Conservation (phyloP, 176 grass and related monocot genomes). For the Ensete ventricosum region DNA sequence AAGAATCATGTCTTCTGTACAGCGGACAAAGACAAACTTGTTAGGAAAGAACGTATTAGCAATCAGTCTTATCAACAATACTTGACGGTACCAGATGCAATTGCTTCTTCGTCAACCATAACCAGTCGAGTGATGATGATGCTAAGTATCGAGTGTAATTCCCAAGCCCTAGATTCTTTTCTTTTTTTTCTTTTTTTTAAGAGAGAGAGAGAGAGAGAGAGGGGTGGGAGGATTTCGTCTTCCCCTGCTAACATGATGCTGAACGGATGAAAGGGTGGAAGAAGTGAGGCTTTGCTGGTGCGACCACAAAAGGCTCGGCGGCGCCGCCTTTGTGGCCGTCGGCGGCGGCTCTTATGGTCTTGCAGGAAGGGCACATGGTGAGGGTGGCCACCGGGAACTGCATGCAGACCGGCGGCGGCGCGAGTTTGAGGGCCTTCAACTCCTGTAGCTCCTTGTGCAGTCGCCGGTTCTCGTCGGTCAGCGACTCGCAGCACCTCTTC, state of each 20-base stretch:
- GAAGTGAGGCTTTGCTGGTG: conserved; percentile 50
- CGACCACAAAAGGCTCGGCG: conserved; percentile 14
- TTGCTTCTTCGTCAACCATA: too few species aligned
- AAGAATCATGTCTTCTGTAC: too few species aligned
- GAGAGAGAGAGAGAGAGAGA: too few species aligned
- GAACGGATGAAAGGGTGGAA: conserved; percentile 88
- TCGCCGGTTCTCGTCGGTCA: conserved; percentile 82
- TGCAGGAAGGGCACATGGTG: conserved; percentile 81
- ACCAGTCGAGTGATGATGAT: too few species aligned
- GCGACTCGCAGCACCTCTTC: conserved; percentile 75
- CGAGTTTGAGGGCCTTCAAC: conserved; percentile 62
- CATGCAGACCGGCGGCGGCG: conserved; percentile 46
- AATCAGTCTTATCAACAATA: too few species aligned
- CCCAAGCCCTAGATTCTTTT: too few species aligned
- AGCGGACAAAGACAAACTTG: too few species aligned
- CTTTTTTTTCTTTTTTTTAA: too few species aligned
- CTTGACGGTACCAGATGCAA: too few species aligned
- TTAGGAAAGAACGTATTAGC: too few species aligned
- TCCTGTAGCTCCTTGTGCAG: conserved; percentile 82
- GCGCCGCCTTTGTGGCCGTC: conserved; percentile 26
- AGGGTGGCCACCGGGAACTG: conserved; percentile 63
- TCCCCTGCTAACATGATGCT: conserved; percentile 44
- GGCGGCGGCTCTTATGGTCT: conserved; percentile 37
- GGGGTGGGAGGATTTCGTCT: too few species aligned
- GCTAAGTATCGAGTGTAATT: too few species aligned